Percentiles rank a stretch among this genome's conserved stretches.
Conservation (phyloP, 495 filamentous ascomycete genomes). For the Aspergillus olivimuriae region DNA sequence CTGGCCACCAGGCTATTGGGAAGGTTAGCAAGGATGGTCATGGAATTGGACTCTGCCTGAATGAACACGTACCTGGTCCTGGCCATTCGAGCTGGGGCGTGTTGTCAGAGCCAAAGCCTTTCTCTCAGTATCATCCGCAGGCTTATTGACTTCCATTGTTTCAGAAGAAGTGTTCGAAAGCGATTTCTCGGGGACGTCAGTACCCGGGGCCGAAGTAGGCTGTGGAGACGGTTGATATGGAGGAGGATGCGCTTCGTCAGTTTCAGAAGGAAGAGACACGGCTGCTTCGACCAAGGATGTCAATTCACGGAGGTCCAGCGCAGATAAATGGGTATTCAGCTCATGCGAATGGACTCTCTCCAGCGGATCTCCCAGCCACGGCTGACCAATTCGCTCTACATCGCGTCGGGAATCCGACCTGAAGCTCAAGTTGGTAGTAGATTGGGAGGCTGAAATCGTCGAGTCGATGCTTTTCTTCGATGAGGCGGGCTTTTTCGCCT, state of each 20-base stretch:
- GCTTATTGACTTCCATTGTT: background rate
- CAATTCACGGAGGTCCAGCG: constrained; percentile 30
- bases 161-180: background rate
- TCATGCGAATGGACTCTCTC: constrained; percentile 12
- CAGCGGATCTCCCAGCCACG: constrained; percentile 30
- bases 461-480: constrained; percentile 13
- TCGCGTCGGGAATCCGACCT: constrained; percentile 30
- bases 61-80: too few relatives aligned
- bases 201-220: background rate
- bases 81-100: too few relatives aligned
- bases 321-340: constrained; percentile 19
- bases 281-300: constrained; percentile 33
- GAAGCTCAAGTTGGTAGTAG: constrained; percentile 13
- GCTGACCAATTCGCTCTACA: constrained; percentile 36
- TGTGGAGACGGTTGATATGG: constrained; percentile 22
- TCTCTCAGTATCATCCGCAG: too few relatives aligned
- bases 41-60: too few relatives aligned
- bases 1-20: background rate
- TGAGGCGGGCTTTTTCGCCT: constrained; percentile 7
- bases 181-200: background rate
- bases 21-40: too few relatives aligned
- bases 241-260: constrained; percentile 23
- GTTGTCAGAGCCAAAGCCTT: too few relatives aligned
- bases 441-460: constrained; percentile 7
- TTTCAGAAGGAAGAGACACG: constrained; percentile 21